A percentile compares a stretch with the other conserved stretches of the same genome.
Conservation (phyloP, 1,284 basidiomycete species). For the Cryptococcus wingfieldii region DNA sequence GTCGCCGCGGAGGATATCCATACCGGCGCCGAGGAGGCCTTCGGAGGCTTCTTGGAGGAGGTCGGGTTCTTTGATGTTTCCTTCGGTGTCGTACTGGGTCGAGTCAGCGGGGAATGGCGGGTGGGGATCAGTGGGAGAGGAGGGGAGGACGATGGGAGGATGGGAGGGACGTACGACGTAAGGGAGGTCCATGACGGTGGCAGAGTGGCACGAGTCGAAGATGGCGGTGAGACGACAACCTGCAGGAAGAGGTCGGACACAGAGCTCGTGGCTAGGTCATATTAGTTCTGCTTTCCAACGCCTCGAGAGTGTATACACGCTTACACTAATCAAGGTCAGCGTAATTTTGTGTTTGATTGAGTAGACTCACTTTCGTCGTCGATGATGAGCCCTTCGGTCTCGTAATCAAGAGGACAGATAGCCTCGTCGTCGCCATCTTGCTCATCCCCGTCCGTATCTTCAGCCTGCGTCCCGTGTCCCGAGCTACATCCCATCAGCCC, state of each 20-base stretch:
- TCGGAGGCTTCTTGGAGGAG: constrained; percentile 70
- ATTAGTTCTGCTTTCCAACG: background rate
- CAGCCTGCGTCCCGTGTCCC: constrained; percentile 77
- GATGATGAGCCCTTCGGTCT: constrained; percentile 66
- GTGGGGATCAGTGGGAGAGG: background rate
- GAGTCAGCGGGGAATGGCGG: background rate
- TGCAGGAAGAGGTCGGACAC: constrained; percentile 62
- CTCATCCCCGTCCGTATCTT: constrained; percentile 63
- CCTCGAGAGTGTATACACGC: background rate
- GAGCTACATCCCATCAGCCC: constrained; percentile 39
- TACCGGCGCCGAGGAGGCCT: constrained; percentile 56
- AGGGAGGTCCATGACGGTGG: constrained; percentile 51
- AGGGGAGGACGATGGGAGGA: background rate
- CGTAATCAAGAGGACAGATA: constrained; percentile 78
- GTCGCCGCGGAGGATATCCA: constrained; percentile 57
- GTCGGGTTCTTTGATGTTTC: constrained; percentile 89
- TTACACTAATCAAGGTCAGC: constrained; percentile 16
- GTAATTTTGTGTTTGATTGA: background rate
- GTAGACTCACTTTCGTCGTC: constrained; percentile 64
- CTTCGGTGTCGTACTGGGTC: constrained; percentile 77
- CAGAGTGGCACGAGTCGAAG: constrained; percentile 62
- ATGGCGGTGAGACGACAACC: constrained; percentile 85
- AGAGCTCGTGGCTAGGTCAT: constrained; percentile 49
- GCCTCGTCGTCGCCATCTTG: constrained; percentile 61
- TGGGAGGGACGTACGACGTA: constrained; percentile 52